phyloP scores from a whole-genome alignment of 2,329 filamentous ascomycete genomes.

The Aspergillus oerlinghausenensis region DNA sequence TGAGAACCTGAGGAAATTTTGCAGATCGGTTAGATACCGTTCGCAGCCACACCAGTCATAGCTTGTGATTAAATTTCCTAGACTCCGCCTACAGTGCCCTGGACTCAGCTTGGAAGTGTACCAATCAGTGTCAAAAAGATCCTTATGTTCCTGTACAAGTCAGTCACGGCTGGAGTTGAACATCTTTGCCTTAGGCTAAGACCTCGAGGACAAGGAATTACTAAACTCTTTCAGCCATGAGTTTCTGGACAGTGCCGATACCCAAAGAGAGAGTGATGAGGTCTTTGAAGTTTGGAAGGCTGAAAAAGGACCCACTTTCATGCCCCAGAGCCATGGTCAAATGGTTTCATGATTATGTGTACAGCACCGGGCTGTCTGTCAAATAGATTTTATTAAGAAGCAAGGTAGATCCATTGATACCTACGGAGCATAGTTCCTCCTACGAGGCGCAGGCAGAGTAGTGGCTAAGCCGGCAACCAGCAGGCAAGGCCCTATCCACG shows the following conservation, averaged over 20 bases:
- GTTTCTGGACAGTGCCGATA: neutral
- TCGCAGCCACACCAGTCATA: constrained; percentile 14
- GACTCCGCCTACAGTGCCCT: constrained; percentile 3
- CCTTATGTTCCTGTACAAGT: neutral
- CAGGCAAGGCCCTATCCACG: neutral
- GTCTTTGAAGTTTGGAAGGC: neutral
- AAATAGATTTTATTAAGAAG: neutral
- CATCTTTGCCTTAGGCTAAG: no score
- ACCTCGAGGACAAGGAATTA: neutral
- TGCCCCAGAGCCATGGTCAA: constrained; percentile 2
- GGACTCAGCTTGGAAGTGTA: neutral
- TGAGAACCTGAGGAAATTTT: constrained; percentile 12
- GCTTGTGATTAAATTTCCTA: constrained; percentile 7
- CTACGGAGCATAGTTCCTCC: neutral
- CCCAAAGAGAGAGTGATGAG: constrained; percentile 3
- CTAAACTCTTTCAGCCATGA: neutral
- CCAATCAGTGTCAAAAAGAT: no score
- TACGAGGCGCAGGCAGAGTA: neutral
- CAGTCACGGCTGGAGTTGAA: neutral
- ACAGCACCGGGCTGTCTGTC: neutral
- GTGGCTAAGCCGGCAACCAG: no score
- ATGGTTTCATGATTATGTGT: neutral
- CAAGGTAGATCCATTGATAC: neutral
- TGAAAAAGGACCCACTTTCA: neutral
- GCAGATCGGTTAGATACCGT: constrained; percentile 18